Evolutionary conservation across 2,329 filamentous ascomycete species (phyloP), one percentile per base, ranked within the genome.

Genomic region (Conoideocrella luteorostrata): DNA sequence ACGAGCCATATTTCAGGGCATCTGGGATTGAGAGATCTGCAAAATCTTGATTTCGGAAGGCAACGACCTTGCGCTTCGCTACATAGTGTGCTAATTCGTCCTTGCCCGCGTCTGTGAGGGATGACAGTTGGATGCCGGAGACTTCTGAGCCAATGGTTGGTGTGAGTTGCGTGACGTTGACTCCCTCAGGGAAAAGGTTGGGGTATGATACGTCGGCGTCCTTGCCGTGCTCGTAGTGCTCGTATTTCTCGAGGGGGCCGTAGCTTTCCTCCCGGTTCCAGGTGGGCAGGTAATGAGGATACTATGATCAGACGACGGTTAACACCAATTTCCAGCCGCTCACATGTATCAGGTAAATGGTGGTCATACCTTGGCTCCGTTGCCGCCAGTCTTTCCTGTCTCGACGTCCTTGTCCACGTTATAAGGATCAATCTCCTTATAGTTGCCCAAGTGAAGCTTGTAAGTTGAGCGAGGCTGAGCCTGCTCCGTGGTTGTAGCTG

Each of bases 1-100:
- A 89, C 41, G 77, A 73, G 39, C 80, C 86, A 50, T 80, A 82
- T 17, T 83, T 72, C 29, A 88, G 70, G 2, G 83, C 86, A 7
- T 86, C 73, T 22, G 77, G 61, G 55, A 90, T 88, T 7, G 84
- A 75, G 10, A 88, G 70, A 50, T 85, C 72, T 30, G 78, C 78
- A 51, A 84, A 81, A 60, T 90, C 83, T 58, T 90, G 86, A 56
- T 81, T 73, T 20, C 85, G 79, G 72, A 91, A 90, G 24, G 82
- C 80, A 13, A 88, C 84, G 5, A 90, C 84, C 58, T 88, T 89
- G 57, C 84, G 79, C 65, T 88, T 75, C 10, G 86, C 82, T 10
- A 89, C 83, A 50, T 84, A 80, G 18, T 83, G 77, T 1, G 87
- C 86, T 5, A 91, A 72, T 60, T 91, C 82, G 55, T 90, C 82